A percentile compares a stretch with the other conserved stretches of the same genome.
Evolutionary conservation across 345 rosid species (phyloP).

Genomic region (Camelina sativa): DNA sequence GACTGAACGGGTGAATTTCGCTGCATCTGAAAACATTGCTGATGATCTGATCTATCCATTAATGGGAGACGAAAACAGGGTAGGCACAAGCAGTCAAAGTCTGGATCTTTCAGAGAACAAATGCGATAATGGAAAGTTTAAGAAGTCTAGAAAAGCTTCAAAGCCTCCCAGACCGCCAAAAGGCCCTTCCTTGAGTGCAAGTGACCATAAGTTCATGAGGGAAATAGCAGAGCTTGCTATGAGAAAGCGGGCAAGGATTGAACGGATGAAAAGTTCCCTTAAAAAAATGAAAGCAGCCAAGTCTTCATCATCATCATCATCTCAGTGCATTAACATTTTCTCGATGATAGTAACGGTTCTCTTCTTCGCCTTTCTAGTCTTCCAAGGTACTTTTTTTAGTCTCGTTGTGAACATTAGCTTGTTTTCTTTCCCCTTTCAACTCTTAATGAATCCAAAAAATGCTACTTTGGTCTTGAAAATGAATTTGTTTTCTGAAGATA

Average conservation of each 20-base stretch:
- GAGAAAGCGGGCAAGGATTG: slow-evolving; percentile 77
- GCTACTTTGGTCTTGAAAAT: too few species aligned
- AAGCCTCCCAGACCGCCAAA: slow-evolving; percentile 91
- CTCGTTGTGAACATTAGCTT: background rate
- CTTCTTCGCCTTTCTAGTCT: slow-evolving; percentile 62
- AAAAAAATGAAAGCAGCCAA: slow-evolving; percentile 66
- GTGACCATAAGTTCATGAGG: slow-evolving; percentile 72
- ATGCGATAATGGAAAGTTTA: slow-evolving; percentile 48
- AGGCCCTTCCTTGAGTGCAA: slow-evolving; percentile 68
- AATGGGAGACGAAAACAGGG: slow-evolving; percentile 32
- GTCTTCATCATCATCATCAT: slow-evolving; percentile 52
- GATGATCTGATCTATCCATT: slow-evolving; percentile 37
- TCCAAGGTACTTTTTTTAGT: slow-evolving; percentile 66
- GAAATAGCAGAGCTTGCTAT: slow-evolving; percentile 77
- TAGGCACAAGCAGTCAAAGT: slow-evolving; percentile 32
- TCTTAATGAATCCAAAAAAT: too few species aligned
- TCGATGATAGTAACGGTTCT: slow-evolving; percentile 69
- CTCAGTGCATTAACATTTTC: slow-evolving; percentile 50
- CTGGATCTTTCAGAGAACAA: slow-evolving; percentile 34
- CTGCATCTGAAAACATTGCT: slow-evolving; percentile 35
- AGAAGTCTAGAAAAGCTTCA: slow-evolving; percentile 63
- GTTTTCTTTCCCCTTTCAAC: too few species aligned
- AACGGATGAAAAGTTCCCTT: slow-evolving; percentile 60
- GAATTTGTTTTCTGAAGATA: too few species aligned
- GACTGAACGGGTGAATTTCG: slow-evolving; percentile 17